Evolutionary conservation across 2,329 filamentous ascomycete species (phyloP).

Genomic region (Parastagonospora nodorum): DNA sequence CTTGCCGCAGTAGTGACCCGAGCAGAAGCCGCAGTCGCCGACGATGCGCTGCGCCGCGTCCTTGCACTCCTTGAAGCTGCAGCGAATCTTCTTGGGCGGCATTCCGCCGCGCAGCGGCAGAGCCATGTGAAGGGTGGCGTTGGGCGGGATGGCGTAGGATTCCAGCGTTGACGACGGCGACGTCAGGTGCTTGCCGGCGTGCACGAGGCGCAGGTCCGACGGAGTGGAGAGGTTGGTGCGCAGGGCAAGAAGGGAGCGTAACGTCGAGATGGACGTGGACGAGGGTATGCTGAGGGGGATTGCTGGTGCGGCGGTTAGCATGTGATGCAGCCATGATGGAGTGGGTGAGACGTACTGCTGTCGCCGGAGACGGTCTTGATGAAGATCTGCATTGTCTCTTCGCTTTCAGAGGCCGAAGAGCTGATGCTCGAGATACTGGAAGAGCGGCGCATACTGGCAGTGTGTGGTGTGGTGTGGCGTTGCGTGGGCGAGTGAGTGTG

Average conservation of each 20-base stretch:
- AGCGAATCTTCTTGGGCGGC: conserved; percentile 78
- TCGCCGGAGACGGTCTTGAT: conserved; percentile 63
- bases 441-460: conserved; percentile 40
- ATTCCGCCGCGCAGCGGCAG: conserved; percentile 61
- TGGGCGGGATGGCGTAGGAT: conserved; percentile 55
- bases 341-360: conserved; percentile 53
- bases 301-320: conserved; percentile 46
- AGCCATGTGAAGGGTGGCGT: conserved; percentile 60
- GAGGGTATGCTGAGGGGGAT: conserved; percentile 62
- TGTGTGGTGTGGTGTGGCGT: conserved; percentile 6
- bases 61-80: conserved; percentile 88
- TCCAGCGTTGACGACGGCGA: conserved; percentile 50
- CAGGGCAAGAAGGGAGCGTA: conserved; percentile 62
- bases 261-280: conserved; percentile 60
- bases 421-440: conserved; percentile 50
- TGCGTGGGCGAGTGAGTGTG: conserved; percentile 14
- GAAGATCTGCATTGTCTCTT: conserved; percentile 65
- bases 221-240: conserved; percentile 58
- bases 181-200: conserved; percentile 62
- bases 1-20: conserved; percentile 91
- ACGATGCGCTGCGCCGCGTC: conserved; percentile 89
- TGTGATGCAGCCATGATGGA: background rate
- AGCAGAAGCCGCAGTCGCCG: conserved; percentile 94
- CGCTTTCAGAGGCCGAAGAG: conserved; percentile 50
- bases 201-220: conserved; percentile 59